Evolutionary conservation across 129 eudicot genomes (phyloP).

Genomic region (Mikania micrantha): DNA sequence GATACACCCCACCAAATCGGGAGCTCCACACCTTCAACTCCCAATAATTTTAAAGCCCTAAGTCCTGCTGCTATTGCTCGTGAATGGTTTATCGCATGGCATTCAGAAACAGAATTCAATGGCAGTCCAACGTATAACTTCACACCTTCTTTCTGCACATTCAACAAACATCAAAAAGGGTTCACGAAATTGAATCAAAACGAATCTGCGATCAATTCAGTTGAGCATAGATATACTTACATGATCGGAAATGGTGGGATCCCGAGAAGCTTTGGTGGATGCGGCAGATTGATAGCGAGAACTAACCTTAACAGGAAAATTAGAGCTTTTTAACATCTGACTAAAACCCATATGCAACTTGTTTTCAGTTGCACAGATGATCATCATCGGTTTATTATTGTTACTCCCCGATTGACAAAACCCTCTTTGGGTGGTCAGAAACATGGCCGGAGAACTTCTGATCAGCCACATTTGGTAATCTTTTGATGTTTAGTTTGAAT

Average conservation of each 20-base stretch:
- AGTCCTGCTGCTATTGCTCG: slow-evolving; percentile 70
- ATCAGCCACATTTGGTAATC: slow-evolving; percentile 17
- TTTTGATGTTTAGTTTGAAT: neutral
- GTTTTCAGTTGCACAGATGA: neutral
- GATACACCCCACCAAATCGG: slow-evolving; percentile 87
- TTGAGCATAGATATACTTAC: too few species aligned
- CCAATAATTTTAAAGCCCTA: slow-evolving; percentile 67
- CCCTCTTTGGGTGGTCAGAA: neutral
- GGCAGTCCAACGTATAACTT: slow-evolving; percentile 77
- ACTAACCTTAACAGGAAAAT: slow-evolving; percentile 4
- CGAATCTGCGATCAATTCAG: neutral
- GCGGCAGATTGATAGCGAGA: slow-evolving; percentile 6
- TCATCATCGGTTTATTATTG: neutral
- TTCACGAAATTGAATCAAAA: slow-evolving; percentile 2
- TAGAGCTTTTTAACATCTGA: neutral
- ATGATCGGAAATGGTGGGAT: neutral
- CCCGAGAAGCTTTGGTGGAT: slow-evolving; percentile 7
- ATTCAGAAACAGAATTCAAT: slow-evolving; percentile 48
- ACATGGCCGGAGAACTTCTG: slow-evolving; percentile 9
- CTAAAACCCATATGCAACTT: slow-evolving; percentile 16
- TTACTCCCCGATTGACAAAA: neutral
- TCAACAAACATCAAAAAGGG: slow-evolving; percentile 9
- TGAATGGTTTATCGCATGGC: slow-evolving; percentile 43
- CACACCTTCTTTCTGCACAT: slow-evolving; percentile 47
- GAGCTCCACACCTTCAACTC: slow-evolving; percentile 88